Evolutionary conservation across 345 rosid genomes (phyloP), one percentile per base, ranked within the genome.

Genomic region (Mangifera indica): DNA sequence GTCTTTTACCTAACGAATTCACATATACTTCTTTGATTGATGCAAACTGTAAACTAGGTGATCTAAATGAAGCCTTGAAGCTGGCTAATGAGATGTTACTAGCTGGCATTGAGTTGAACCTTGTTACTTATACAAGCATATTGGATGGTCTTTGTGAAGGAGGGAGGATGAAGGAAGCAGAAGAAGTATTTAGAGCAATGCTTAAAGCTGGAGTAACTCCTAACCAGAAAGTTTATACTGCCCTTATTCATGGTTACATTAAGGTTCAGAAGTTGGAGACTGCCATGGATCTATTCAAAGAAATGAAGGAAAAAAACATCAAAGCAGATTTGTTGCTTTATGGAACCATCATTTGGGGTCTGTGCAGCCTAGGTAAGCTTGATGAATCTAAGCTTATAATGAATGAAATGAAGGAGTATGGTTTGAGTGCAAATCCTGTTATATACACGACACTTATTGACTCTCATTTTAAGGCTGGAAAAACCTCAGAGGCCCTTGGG

Each of bases 11-110:
- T 68, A 88, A 90, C 62, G 96, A 84, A 74, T 87, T 76, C 79
- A 87, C 93, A 8, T 90, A 85, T 79, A 90, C 91, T 74, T 86
- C 84, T 1, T 80, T 90, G 55, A 85, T 90, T 40, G 93, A 90
- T 80, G 89, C 93, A 5, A 77, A 85, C 51, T 88, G 87, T 81
- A 90, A 88, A 73, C 72, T 75, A 1, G 86, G 89, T 17, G 72
- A 84, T 57, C 60, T 90, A 24, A 58, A 63, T 5, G 89, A 84
- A 51, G 96, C 91, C 10, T 78, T 90, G 72, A 84, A 82, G 78
- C 76, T 90, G 68, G 86, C 78, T 66, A 51, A 84, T 68, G 96
- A 86, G 85, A 87, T 88, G 93, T 63, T 79, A 72, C 74, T 74
- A 76, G 84, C 60, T 29, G 78, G 74, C 73, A 74, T 84, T 75